Conservation (phyloP, 768 basidiomycete species). For the Lactarius pseudohatsudake region DNA sequence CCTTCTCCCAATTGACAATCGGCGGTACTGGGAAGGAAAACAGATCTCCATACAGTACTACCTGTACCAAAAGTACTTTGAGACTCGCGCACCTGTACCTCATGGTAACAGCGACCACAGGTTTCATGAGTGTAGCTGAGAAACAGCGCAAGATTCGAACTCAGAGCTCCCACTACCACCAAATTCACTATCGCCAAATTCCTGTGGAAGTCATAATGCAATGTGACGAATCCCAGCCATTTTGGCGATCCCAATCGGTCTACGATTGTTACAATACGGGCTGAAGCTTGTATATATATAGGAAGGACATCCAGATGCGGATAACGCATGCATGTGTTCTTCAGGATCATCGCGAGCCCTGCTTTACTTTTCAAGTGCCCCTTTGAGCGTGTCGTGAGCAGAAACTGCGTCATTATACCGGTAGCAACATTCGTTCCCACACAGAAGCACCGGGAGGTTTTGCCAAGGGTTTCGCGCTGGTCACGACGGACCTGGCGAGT, state of each 20-base stretch:
- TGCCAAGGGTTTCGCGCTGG: background rate
- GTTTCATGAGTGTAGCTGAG: too few species aligned
- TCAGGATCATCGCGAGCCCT: background rate
- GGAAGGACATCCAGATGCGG: background rate
- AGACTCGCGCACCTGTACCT: background rate
- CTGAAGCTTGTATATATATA: too few species aligned
- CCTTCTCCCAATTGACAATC: background rate
- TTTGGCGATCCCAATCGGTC: too few species aligned
- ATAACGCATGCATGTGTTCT: background rate
- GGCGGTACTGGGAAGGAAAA: background rate
- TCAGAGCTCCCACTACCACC: too few species aligned
- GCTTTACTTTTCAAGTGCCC: background rate
- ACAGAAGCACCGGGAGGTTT: background rate
- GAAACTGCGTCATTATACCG: background rate
- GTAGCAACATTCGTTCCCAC: background rate
- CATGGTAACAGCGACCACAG: background rate
- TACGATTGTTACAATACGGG: too few species aligned
- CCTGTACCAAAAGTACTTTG: background rate
- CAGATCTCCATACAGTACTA: too few species aligned
- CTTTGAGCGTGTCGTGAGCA: background rate
- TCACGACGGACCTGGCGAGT: background rate
- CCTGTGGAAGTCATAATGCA: too few species aligned
- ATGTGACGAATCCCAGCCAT: background rate
- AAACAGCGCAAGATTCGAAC: too few species aligned
- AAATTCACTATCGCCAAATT: too few species aligned